Evolutionary conservation across 75 land plant species (phyloP).

Genomic region (Pinus taeda): DNA sequence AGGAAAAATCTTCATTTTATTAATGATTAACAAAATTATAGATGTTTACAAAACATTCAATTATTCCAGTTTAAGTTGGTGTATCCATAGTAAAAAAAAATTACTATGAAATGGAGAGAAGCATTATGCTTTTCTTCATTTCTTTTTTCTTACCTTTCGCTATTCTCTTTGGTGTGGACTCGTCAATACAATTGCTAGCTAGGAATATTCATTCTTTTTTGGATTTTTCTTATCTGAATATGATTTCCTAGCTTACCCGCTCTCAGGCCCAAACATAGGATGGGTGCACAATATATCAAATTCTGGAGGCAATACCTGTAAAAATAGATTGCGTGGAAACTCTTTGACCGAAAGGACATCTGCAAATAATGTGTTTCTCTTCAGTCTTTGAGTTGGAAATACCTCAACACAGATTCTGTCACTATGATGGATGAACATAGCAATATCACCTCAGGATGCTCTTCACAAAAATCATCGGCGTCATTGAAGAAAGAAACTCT

Average conservation of each 20-base stretch:
- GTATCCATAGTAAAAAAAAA: too few relatives aligned
- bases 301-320: constrained; percentile 47
- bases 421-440: constrained; percentile 75
- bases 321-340: constrained; percentile 63
- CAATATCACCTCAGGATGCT: constrained; percentile 80
- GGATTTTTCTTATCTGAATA: too few relatives aligned
- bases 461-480: constrained; percentile 74
- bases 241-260: constrained; percentile 60
- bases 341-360: constrained; percentile 90
- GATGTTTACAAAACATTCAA: too few relatives aligned
- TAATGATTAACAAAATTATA: too few relatives aligned
- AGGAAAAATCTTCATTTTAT: too few relatives aligned
- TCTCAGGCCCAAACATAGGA: constrained; percentile 92
- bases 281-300: constrained; percentile 88
- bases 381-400: constrained; percentile 65
- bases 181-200: too few relatives aligned
- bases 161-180: too few relatives aligned
- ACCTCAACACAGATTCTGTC: constrained; percentile 49
- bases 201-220: too few relatives aligned
- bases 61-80: too few relatives aligned
- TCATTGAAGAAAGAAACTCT: constrained; percentile 48
- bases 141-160: too few relatives aligned
- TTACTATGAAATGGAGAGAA: too few relatives aligned
- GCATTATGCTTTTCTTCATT: too few relatives aligned
- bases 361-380: constrained; percentile 63